A percentile compares a stretch with the other conserved stretches of the same genome.
phyloP scores from a whole-genome alignment of 2,329 filamentous ascomycete species.

The Xylogone sp. region DNA sequence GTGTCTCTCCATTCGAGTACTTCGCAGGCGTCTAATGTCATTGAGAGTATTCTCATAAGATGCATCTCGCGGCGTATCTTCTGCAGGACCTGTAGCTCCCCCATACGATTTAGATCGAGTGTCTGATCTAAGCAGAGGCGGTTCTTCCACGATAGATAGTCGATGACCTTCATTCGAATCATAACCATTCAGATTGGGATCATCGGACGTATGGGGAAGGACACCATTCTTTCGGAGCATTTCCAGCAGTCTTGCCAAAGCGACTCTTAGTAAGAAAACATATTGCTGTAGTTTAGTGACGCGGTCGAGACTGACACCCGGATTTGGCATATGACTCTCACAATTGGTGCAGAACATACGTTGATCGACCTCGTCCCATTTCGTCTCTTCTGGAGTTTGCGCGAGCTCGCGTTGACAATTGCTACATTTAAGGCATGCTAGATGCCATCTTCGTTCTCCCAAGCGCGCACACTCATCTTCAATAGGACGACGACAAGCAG shows the following conservation, averaged over 20 bases:
- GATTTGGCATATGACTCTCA: slow-evolving; percentile 52
- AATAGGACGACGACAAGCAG: slow-evolving; percentile 77
- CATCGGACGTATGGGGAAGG: slow-evolving; percentile 71
- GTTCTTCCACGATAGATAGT: slow-evolving; percentile 43
- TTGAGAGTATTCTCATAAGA: slow-evolving; percentile 95
- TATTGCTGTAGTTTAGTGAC: slow-evolving; percentile 91
- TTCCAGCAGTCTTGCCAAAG: slow-evolving; percentile 81
- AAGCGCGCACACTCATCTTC: slow-evolving; percentile 87
- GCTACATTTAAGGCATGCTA: slow-evolving; percentile 67
- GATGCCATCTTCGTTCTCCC: slow-evolving; percentile 77
- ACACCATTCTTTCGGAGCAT: slow-evolving; percentile 78
- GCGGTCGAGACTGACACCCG: slow-evolving; percentile 59
- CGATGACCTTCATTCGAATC: slow-evolving; percentile 63
- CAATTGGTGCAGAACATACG: slow-evolving; percentile 71
- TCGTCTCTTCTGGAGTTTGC: slow-evolving; percentile 62
- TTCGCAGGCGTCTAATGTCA: slow-evolving; percentile 86
- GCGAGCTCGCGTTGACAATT: slow-evolving; percentile 74
- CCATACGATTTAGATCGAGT: slow-evolving; percentile 72
- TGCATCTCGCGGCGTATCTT: slow-evolving; percentile 59
- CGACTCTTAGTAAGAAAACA: slow-evolving; percentile 86
- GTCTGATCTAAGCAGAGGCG: slow-evolving; percentile 57
- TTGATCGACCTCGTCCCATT: slow-evolving; percentile 64
- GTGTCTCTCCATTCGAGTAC: slow-evolving; percentile 90
- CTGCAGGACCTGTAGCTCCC: slow-evolving; percentile 52
- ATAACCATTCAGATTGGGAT: slow-evolving; percentile 64